Conservation (phyloP, 176 grass and related monocot species). For the Raddia guianensis region DNA sequence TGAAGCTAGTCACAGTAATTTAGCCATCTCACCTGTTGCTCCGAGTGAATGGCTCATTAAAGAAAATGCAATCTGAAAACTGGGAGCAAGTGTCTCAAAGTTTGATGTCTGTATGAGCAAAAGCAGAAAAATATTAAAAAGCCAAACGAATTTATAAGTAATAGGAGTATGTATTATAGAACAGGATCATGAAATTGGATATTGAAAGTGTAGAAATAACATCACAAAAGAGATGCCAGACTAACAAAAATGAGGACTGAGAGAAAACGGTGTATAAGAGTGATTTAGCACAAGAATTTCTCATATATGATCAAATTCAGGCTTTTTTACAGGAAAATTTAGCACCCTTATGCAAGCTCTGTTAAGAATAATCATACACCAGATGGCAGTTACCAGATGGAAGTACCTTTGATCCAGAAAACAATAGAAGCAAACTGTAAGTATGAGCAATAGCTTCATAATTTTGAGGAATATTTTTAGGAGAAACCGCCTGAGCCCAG, state of each 20-base stretch:
- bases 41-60: slow-evolving; percentile 68
- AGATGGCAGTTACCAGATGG: slow-evolving; percentile 1
- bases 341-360: neutral
- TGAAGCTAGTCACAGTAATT: slow-evolving; percentile 8
- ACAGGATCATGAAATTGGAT: neutral
- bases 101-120: slow-evolving; percentile 67
- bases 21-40: slow-evolving; percentile 54
- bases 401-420: slow-evolving; percentile 82
- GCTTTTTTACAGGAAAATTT: neutral
- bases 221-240: neutral
- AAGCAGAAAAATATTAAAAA: slow-evolving; percentile 40
- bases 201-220: neutral
- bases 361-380: neutral
- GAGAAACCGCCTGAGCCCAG: slow-evolving; percentile 82
- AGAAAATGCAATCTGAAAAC: slow-evolving; percentile 92
- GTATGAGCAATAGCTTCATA: slow-evolving; percentile 97
- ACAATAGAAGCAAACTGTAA: slow-evolving; percentile 81
- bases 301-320: neutral
- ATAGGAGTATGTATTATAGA: slow-evolving; percentile 2
- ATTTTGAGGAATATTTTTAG: slow-evolving; percentile 70
- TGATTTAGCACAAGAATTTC: neutral
- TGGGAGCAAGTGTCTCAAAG: slow-evolving; percentile 73
- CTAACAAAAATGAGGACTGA: neutral
- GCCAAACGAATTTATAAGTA: neutral
- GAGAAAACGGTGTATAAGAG: neutral